Evolutionary conservation across 1,139 yeast genomes (phyloP).

Genomic region (Blastobotrys arbuscula): DNA sequence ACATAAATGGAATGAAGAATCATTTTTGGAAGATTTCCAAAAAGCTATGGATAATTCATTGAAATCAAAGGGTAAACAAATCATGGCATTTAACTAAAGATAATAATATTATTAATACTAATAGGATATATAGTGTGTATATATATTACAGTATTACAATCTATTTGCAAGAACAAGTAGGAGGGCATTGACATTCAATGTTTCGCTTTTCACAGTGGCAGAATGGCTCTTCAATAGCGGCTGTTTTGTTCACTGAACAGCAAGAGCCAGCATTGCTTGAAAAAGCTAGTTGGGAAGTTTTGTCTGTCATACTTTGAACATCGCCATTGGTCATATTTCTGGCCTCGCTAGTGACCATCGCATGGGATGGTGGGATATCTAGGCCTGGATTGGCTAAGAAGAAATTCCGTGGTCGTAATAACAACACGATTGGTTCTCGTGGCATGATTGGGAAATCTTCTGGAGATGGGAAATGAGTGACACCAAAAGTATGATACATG

Average conservation of each 20-base stretch:
- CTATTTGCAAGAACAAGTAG: slow-evolving; percentile 6
- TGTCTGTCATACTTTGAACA: slow-evolving; percentile 8
- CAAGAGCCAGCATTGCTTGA: slow-evolving; percentile 1
- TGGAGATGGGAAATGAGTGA: slow-evolving; percentile 82
- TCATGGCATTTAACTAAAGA: slow-evolving; percentile 12
- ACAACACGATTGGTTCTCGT: slow-evolving; percentile 68
- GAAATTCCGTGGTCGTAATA: slow-evolving; percentile 74
- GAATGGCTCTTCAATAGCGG: not conserved
- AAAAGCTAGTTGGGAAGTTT: slow-evolving; percentile 10
- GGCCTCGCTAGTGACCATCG: slow-evolving; percentile 11
- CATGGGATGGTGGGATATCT: slow-evolving; percentile 53
- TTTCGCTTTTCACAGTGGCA: slow-evolving; percentile 4
- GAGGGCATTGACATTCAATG: slow-evolving; percentile 3
- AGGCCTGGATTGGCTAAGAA: slow-evolving; percentile 71
- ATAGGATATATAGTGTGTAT: not conserved
- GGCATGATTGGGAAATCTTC: slow-evolving; percentile 92
- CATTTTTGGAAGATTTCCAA: slow-evolving; percentile 45
- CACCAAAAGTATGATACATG: slow-evolving; percentile 78
- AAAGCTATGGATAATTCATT: slow-evolving; percentile 48
- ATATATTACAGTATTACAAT: not conserved
- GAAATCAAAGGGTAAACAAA: slow-evolving; percentile 40
- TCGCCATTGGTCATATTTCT: slow-evolving; percentile 10
- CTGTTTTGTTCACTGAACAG: slow-evolving; percentile 3
- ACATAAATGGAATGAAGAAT: slow-evolving; percentile 39
- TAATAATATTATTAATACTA: not conserved